These are phyloP conservation scores for Fusarium odoratissimum DNA, from an alignment of 2,329 filamentous ascomycete genomes.

Conservation along the genomic window DNA sequence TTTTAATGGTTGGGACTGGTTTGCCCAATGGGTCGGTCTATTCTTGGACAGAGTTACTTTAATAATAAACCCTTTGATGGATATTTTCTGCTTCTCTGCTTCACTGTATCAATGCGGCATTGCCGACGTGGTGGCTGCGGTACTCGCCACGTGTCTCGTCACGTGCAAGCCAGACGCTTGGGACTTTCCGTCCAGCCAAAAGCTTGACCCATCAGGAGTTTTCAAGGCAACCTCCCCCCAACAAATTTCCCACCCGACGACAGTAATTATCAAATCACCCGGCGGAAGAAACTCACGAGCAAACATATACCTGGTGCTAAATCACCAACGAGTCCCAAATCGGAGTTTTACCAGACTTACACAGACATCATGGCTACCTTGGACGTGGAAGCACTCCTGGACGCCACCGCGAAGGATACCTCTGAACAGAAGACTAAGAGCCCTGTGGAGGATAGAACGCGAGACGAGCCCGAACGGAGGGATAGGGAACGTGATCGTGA, in stretches of 20 bases:
- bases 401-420: conserved; percentile 78
- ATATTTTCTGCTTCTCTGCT: neutral
- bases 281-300: conserved; percentile 14
- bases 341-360: conserved; percentile 16
- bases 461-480: conserved; percentile 59
- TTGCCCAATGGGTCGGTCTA: conserved; percentile 27
- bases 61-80: conserved; percentile 29
- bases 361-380: conserved; percentile 59
- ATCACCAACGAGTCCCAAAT: conserved; percentile 12
- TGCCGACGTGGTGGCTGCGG: conserved; percentile 14
- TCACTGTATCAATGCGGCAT: neutral
- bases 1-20: conserved; percentile 44
- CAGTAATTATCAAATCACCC: conserved; percentile 22
- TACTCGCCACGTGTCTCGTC: conserved; percentile 36
- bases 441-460: conserved; percentile 65
- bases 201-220: conserved; percentile 35
- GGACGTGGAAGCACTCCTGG: conserved; percentile 91
- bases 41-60: conserved; percentile 36
- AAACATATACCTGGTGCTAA: neutral
- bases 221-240: conserved; percentile 36
- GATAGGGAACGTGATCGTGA: conserved; percentile 69
- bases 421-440: conserved; percentile 60
- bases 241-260: conserved; percentile 14
- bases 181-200: conserved; percentile 30
- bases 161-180: conserved; percentile 27